These are phyloP conservation scores for Eremomyces bilateralis DNA, from an alignment of 495 filamentous ascomycete genomes.

Conservation along the genomic window DNA sequence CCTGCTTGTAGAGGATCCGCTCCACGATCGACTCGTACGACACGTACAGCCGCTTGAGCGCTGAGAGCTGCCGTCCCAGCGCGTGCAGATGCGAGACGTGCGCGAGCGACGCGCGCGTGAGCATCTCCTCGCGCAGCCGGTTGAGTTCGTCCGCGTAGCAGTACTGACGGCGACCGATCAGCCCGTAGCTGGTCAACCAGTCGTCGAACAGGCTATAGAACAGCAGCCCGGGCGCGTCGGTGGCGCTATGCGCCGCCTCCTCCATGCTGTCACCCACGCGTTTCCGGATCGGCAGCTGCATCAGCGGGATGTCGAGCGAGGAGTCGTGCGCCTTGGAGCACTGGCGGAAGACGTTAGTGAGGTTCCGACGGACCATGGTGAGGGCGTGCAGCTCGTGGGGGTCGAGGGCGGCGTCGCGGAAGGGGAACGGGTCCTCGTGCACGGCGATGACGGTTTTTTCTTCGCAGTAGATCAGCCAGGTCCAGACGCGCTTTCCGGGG, in stretches of 20 bases:
- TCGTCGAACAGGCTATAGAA: conserved; percentile 84
- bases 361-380: conserved; percentile 39
- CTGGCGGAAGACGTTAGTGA: conserved; percentile 47
- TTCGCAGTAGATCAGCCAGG: conserved; percentile 63
- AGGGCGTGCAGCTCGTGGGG: conserved; percentile 23
- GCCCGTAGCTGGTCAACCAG: conserved; percentile 47
- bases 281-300: conserved; percentile 16
- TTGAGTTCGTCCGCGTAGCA: conserved; percentile 36
- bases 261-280: conserved; percentile 15
- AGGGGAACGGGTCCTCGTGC: conserved; percentile 44
- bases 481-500: conserved; percentile 44
- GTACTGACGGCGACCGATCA: conserved; percentile 38
- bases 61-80: conserved; percentile 41
- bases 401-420: conserved; percentile 11
- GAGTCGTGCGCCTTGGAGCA: conserved; percentile 31
- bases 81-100: conserved; percentile 53
- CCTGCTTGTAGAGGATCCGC: conserved; percentile 35
- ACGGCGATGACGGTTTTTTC: conserved; percentile 68
- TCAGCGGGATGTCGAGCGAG: conserved; percentile 10
- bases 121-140: conserved; percentile 34
- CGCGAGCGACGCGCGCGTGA: conserved; percentile 32
- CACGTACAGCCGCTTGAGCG: conserved; percentile 54
- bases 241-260: conserved; percentile 17
- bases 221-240: conserved; percentile 47
- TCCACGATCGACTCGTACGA: conserved; percentile 61